A percentile compares a stretch with the other conserved stretches of the same genome.
Conservation (phyloP, 345 rosid genomes). For the Hevea brasiliensis region DNA sequence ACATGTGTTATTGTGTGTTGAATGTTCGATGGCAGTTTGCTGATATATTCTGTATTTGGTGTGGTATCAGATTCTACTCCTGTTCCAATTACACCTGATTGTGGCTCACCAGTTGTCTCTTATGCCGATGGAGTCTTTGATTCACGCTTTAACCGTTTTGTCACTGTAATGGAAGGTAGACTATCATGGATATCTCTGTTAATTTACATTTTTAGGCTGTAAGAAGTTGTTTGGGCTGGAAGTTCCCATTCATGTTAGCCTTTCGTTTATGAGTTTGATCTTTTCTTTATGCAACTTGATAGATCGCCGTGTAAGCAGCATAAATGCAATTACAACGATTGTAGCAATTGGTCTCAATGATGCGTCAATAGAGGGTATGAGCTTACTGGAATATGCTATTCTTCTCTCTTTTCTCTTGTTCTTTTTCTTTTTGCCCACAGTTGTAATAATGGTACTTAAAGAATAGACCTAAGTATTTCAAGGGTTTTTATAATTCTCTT, state of each 20-base stretch:
- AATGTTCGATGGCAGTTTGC: not conserved
- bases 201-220: not conserved
- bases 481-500: not conserved
- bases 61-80: constrained; percentile 52
- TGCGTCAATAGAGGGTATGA: constrained; percentile 54
- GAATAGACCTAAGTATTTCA: not conserved
- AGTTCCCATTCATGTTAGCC: not conserved
- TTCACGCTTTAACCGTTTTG: constrained; percentile 54
- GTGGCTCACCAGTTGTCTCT: constrained; percentile 57
- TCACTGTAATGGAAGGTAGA: constrained; percentile 87
- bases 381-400: not conserved
- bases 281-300: constrained; percentile 13
- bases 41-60: constrained; percentile 15
- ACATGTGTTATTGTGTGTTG: not conserved
- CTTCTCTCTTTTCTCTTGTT: no score
- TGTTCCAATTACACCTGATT: constrained; percentile 74
- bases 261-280: not conserved
- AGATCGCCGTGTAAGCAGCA: constrained; percentile 65
- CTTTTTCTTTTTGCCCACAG: not conserved
- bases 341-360: constrained; percentile 48
- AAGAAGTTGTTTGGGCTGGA: not conserved
- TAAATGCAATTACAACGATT: constrained; percentile 62
- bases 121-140: constrained; percentile 94
- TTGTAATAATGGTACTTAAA: not conserved
- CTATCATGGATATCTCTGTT: not conserved